phyloP scores from a whole-genome alignment of 371 early-diverging fungal species.

The Mortierella sp. region DNA sequence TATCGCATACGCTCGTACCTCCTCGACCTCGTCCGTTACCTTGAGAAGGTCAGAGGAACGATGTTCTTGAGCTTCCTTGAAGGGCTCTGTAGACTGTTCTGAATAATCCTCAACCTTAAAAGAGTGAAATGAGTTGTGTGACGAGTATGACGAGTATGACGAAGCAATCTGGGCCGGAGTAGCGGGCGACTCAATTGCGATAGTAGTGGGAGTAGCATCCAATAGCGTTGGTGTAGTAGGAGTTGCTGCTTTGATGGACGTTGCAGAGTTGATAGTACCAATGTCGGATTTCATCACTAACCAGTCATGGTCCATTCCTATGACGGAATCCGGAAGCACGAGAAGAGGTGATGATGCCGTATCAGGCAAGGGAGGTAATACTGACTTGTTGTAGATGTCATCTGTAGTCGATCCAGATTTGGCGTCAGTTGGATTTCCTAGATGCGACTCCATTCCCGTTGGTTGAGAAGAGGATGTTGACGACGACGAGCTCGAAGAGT shows the following conservation, averaged over 20 bases:
- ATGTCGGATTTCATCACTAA: background rate
- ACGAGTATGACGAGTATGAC: background rate
- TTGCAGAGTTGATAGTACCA: background rate
- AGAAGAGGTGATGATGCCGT: background rate
- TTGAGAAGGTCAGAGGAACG: background rate
- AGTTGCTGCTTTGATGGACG: background rate
- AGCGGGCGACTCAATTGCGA: background rate
- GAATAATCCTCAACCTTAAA: background rate
- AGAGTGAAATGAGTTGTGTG: background rate
- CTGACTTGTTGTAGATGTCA: background rate
- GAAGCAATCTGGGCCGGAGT: background rate
- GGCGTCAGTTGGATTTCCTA: too few species aligned
- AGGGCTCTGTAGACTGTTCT: background rate
- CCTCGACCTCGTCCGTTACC: background rate
- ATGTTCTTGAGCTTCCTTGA: background rate
- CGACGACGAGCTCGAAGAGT: conserved; percentile 23
- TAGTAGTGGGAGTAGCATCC: background rate
- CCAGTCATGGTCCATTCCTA: background rate
- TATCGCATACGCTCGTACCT: background rate
- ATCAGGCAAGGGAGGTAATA: background rate
- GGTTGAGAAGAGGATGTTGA: conserved; percentile 15
- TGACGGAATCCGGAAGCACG: background rate
- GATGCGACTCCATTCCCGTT: background rate
- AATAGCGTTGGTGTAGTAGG: background rate
- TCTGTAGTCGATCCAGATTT: too few species aligned